phyloP scores from a whole-genome alignment of 2,329 filamentous ascomycete species.

The Fusarium proliferatum region DNA sequence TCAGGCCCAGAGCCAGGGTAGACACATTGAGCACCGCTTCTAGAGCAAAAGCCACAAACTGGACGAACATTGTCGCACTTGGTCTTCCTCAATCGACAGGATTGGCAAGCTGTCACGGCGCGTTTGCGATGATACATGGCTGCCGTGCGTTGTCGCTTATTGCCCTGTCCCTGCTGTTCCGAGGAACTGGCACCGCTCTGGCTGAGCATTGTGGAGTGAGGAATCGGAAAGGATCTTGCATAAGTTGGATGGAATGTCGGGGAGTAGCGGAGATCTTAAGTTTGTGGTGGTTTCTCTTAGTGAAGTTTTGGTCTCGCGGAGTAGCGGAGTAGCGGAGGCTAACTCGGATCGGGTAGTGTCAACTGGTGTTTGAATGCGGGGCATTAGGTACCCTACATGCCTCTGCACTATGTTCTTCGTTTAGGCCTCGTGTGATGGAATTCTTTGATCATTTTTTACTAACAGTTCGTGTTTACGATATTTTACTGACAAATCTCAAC shows the following conservation, averaged over 20 bases:
- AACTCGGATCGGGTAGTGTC: background rate
- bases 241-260: background rate
- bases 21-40: background rate
- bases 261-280: constrained; percentile 2
- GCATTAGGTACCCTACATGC: background rate
- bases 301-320: background rate
- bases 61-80: constrained; percentile 27
- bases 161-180: background rate
- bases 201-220: background rate
- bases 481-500: background rate
- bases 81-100: constrained; percentile 15
- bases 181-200: background rate
- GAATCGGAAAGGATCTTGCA: background rate
- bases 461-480: background rate
- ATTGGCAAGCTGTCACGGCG: constrained; percentile 11
- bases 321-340: background rate
- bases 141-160: background rate
- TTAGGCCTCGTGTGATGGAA: background rate
- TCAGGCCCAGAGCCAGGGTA: background rate
- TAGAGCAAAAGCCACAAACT: constrained; percentile 1
- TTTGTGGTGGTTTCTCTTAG: background rate
- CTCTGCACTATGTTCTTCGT: too few species aligned
- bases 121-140: constrained; percentile 6
- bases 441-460: background rate
- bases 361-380: background rate